Base-by-base conservation (phyloP, 257 asterid species). In the Nicotiana noctiflora region DNA sequence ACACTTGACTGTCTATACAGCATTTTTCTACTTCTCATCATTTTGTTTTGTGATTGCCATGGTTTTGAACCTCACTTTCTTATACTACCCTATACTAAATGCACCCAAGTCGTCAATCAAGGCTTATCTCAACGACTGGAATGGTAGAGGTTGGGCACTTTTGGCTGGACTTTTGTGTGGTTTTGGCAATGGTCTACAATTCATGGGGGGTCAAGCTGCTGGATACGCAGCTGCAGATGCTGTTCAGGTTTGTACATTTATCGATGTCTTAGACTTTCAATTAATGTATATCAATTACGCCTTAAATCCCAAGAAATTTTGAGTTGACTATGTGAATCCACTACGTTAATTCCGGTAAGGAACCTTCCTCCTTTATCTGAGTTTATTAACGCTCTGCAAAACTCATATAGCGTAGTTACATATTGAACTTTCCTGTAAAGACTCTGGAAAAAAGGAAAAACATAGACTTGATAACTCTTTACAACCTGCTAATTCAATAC, bases 181-280 rank as follows among this genome's bases (percentile, higher is more conserved):
- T 44, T 91, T 95, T 59, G 99, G 99, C 19, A 93, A 93, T 23
- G 99, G 98, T 17, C 99, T 95, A 37, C 98, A 95, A 89, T 95
- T 95, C 82, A 95, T 95, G 98, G 99, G 99, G 49, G 99, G 99
- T 63, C 97, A 95, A 76, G 97, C 99, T 56, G 99, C 99, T 66
- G 99, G 99, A 51, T 95, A 95, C 19, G 98, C 99, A 65, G 99
- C 99, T 72, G 99, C 99, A 12, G 99, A 93, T 75, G 99, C 99
- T 3, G 99, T 95, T 80, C 98, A 94, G 98, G 98, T 94, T 25
- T 81, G 87, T 86, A 18, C 75, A 15, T 18, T 31, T 61, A 4
- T 67, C 68, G 6, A 2, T 51, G 7, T 7, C 40, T 75, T 5
- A 19, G 17, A 19, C 64, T 65, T 12, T 31, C 52, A 3, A 2